Evolutionary conservation across 78 protist species (phyloP), one percentile per base, ranked within the genome.

Genomic region (Dictyostelium brefeldianum): DNA sequence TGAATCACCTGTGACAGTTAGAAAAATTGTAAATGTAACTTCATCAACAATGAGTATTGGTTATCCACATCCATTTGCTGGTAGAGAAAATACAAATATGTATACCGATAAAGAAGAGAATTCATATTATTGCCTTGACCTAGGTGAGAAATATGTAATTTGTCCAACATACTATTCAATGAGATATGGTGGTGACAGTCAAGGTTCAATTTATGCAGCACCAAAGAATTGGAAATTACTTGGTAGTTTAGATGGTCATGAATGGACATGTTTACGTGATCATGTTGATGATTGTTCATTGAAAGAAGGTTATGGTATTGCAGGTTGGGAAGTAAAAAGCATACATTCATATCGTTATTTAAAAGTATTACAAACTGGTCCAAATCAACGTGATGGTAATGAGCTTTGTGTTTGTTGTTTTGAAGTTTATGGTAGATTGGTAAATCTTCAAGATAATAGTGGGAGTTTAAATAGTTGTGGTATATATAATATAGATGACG

Each of bases 391-490:
- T 47, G 84, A 77, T 50, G 93, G 93, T 31, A 41, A 74, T 22
- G 93, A 87, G 77, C 78, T 87, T 4, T 87, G 93, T 87, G 78
- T 87, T 10, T 87, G 93, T 77, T 87, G 93, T 87, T 87, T 87
- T 48, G 93, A 87, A 65, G 84, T 77, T 1, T 87, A 87, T 64
- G 93, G 93, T 64, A 64, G 93, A 77, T 87, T 87, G 51, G 93
- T 87, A 54, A 59, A 78, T 5, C 51, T 87, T 6, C 79, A 87
- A 65, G 84, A 87, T 53, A 59, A 87, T 77, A 57, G 31, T 54
- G 20, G 64, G 9, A 54, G 36, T 18, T 15, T 48, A 54, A 78
- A 41, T 0, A 36, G 43, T 36, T 36, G 18, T 15, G 59, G 18
- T 15, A 15, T 17, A 54, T 11, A 54, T 54, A 15, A 54, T 17